phyloP scores from a whole-genome alignment of 2,329 filamentous ascomycete species.

The Emericellopsis cladophorae region DNA sequence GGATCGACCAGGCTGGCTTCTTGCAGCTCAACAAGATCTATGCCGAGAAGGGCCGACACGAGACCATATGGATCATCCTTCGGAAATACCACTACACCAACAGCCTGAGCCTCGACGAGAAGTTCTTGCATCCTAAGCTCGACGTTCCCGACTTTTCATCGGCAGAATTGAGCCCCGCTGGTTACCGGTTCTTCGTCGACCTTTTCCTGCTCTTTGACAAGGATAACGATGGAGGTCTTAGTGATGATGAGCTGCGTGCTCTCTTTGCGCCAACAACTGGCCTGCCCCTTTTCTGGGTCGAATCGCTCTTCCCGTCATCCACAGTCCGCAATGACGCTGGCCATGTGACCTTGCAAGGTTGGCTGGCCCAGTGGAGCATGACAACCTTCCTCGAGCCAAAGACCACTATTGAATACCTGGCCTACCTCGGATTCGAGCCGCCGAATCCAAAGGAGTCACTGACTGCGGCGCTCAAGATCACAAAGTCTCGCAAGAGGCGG shows the following conservation, averaged over 20 bases:
- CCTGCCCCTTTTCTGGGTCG: conserved; percentile 73
- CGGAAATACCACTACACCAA: conserved; percentile 94
- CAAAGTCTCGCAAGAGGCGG: conserved; percentile 78
- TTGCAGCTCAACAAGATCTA: conserved; percentile 89
- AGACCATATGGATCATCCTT: conserved; percentile 96
- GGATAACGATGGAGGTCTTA: conserved; percentile 91
- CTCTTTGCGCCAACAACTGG: conserved; percentile 91
- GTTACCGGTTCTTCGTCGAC: conserved; percentile 96
- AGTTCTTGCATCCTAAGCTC: conserved; percentile 83
- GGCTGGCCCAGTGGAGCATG: conserved; percentile 99
- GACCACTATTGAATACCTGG: conserved; percentile 89
- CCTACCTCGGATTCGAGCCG: conserved; percentile 89
- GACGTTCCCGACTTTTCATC: conserved; percentile 89
- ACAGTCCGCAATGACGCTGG: conserved; percentile 93
- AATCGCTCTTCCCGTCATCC: conserved; percentile 81
- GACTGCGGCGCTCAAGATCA: conserved; percentile 79
- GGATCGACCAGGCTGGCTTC: conserved; percentile 75
- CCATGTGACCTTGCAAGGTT: conserved; percentile 90
- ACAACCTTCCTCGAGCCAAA: conserved; percentile 94
- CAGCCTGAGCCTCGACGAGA: conserved; percentile 82
- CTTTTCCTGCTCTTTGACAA: conserved; percentile 91
- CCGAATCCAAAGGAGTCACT: conserved; percentile 63
- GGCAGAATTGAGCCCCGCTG: conserved; percentile 83
- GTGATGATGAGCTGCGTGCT: conserved; percentile 70
- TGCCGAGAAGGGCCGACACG: conserved; percentile 91